These are phyloP conservation scores for Citrus sp. DNA, from an alignment of 345 rosid species.

Conservation along the genomic window DNA sequence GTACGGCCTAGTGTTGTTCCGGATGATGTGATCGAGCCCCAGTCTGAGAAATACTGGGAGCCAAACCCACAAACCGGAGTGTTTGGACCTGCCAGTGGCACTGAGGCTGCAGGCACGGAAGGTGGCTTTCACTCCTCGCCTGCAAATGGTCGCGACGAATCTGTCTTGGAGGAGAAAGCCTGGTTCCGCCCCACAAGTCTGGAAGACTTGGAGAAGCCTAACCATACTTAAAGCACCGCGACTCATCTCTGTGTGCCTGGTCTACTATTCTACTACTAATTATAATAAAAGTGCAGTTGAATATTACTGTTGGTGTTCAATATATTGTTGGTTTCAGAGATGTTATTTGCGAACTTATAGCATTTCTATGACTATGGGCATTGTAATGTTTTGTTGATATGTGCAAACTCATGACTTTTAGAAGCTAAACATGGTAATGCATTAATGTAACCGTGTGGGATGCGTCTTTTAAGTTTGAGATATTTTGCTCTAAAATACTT, in stretches of 20 bases:
- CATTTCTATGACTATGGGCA: background rate
- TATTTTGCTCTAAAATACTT: background rate
- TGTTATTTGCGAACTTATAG: background rate
- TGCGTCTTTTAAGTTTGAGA: background rate
- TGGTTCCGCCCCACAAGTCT: conserved; percentile 95
- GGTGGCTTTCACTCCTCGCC: conserved; percentile 12
- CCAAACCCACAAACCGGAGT: conserved; percentile 93
- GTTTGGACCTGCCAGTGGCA: conserved; percentile 64
- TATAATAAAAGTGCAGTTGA: background rate
- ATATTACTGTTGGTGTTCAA: background rate
- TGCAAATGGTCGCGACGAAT: conserved; percentile 6
- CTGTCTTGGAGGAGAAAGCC: conserved; percentile 73
- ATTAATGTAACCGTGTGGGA: background rate
- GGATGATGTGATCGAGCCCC: conserved; percentile 62
- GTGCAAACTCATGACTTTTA: background rate
- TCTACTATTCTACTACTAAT: background rate
- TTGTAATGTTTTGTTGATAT: background rate
- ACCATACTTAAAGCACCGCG: conserved; percentile 20
- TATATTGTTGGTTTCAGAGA: background rate
- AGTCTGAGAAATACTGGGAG: conserved; percentile 85
- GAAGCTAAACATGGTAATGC: background rate
- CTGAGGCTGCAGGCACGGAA: conserved; percentile 27
- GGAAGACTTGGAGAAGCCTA: conserved; percentile 85
- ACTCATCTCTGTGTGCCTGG: background rate
- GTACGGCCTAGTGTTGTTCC: conserved; percentile 49